Evolutionary conservation across 176 grass and related monocot species (phyloP).

Genomic region (Alloteropsis semialata): DNA sequence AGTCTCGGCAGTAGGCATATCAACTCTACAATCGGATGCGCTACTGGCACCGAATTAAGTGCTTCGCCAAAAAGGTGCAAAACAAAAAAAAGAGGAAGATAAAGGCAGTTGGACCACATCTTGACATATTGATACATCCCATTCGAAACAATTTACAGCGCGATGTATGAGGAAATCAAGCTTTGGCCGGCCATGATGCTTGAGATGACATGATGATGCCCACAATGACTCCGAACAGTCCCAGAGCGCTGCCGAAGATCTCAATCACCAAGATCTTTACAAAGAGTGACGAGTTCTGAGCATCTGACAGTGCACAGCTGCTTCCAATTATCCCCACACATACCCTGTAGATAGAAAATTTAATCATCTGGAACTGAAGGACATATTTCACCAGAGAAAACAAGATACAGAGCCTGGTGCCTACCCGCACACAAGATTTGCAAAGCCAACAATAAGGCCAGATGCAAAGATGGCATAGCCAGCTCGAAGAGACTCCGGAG

Average conservation of each 20-base stretch:
- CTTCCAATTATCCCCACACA: conserved; percentile 98
- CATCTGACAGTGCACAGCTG: conserved; percentile 93
- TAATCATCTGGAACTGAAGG: not conserved
- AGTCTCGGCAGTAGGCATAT: conserved; percentile 34
- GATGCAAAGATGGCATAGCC: conserved; percentile 97
- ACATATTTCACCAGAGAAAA: conserved; percentile 11
- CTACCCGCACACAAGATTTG: conserved; percentile 95
- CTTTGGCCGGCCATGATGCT: conserved; percentile 83
- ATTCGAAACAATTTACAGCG: conserved; percentile 45
- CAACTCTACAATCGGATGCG: conserved; percentile 50
- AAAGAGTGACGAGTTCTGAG: conserved; percentile 95
- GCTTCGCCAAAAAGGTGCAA: conserved; percentile 30
- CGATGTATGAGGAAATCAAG: not conserved
- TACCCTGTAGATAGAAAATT: conserved; percentile 47
- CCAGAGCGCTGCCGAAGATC: conserved; percentile 95
- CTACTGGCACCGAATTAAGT: conserved; percentile 11
- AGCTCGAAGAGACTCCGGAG: conserved; percentile 83
- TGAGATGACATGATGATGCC: conserved; percentile 99
- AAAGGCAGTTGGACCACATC: conserved; percentile 14
- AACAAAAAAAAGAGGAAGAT: not conserved
- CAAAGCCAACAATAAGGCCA: conserved; percentile 93
- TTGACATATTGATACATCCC: conserved; percentile 20
- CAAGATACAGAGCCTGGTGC: conserved; percentile 16
- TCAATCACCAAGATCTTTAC: conserved; percentile 98
- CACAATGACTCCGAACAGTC: conserved; percentile 94